A percentile compares a stretch with the other conserved stretches of the same genome.
These are phyloP conservation scores for Gnaphalium uliginosum DNA, from an alignment of 129 eudicot genomes.

Conservation along the genomic window DNA sequence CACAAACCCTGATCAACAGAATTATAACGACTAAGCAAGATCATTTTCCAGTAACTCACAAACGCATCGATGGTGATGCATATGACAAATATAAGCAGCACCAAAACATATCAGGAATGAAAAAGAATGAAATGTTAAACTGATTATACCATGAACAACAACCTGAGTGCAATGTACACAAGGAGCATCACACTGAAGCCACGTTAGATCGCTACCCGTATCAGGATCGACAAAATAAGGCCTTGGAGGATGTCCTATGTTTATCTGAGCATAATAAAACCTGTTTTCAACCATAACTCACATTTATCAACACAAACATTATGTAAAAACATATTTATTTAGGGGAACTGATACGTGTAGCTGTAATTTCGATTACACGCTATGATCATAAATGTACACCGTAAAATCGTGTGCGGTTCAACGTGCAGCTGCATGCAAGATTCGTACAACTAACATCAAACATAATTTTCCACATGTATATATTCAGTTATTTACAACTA, in stretches of 20 bases:
- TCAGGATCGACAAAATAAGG: conserved; percentile 95
- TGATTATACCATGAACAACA: conserved; percentile 32
- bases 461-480: no score
- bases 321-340: not conserved
- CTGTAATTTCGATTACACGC: no score
- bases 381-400: no score
- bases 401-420: no score
- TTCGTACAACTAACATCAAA: no score
- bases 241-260: conserved; percentile 70
- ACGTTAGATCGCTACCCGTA: conserved; percentile 91
- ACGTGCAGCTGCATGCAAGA: no score
- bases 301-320: not conserved
- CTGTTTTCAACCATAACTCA: conserved; percentile 42
- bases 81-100: not conserved
- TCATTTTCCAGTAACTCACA: not conserved
- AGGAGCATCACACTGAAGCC: conserved; percentile 99
- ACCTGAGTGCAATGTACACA: conserved; percentile 86
- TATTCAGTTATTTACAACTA: not conserved
- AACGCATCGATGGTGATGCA: no score
- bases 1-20: conserved; percentile 3
- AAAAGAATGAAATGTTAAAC: conserved; percentile 9
- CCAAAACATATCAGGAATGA: not conserved
- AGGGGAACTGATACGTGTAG: no score
- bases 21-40: not conserved
- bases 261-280: conserved; percentile 65